Evolutionary conservation across 164 flowering plant genomes (phyloP).

Genomic region (Brasenia schreberi): DNA sequence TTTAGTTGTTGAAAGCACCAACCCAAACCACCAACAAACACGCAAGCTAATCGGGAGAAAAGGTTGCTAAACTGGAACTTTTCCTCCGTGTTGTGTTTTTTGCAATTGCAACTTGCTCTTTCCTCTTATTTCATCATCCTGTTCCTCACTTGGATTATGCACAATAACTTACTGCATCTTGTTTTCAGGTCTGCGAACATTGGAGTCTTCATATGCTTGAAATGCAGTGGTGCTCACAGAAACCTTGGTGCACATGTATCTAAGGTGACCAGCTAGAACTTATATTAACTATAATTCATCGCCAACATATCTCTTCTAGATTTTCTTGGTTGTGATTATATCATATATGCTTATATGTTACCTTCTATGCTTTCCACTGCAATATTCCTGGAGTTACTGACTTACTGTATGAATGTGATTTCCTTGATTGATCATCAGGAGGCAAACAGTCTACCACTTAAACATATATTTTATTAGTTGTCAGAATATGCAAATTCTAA

Average conservation of each 20-base stretch:
- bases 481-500: too few species aligned
- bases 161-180: neutral
- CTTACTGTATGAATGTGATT: neutral
- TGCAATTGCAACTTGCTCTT: too few species aligned
- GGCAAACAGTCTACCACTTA: too few species aligned
- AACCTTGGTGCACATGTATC: constrained; percentile 88
- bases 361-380: neutral
- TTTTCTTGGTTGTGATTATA: neutral
- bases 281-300: neutral
- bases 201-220: constrained; percentile 94
- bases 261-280: constrained; percentile 40
- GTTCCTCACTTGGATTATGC: neutral
- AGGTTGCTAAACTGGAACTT: too few species aligned
- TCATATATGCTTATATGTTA: neutral
- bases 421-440: too few species aligned
- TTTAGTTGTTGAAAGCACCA: too few species aligned
- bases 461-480: too few species aligned
- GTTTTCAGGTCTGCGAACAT: constrained; percentile 81
- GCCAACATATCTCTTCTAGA: neutral
- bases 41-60: too few species aligned
- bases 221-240: constrained; percentile 93
- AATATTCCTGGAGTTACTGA: neutral
- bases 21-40: too few species aligned
- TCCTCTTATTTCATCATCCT: neutral
- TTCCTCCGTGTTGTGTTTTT: too few species aligned